Conservation (phyloP, 176 grass and related monocot species). For the Ensete glaucum region DNA sequence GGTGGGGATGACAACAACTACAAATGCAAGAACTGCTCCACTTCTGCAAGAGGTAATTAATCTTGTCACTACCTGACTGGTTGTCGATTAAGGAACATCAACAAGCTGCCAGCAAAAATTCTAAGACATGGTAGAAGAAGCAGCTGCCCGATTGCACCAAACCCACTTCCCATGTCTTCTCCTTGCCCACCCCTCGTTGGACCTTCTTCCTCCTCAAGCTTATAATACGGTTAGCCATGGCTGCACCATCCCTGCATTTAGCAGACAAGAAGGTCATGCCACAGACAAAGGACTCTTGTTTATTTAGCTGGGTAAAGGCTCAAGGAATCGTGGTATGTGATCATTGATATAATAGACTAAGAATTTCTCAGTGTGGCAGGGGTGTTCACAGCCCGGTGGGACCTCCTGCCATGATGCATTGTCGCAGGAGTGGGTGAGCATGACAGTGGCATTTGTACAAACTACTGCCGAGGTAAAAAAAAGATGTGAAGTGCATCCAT, state of each 20-base stretch:
- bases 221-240: not conserved
- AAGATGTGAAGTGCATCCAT: too few species aligned
- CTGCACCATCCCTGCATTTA: not conserved
- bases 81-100: not conserved
- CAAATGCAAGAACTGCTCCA: too few species aligned
- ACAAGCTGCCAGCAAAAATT: not conserved
- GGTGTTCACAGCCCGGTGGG: not conserved
- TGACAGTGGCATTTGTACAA: not conserved
- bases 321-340: too few species aligned
- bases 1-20: too few species aligned
- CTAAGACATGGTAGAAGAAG: too few species aligned
- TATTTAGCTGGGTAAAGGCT: too few species aligned
- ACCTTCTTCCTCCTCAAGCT: not conserved
- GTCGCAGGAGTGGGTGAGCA: not conserved
- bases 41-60: too few species aligned
- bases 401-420: not conserved
- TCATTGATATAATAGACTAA: too few species aligned
- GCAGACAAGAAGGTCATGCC: not conserved
- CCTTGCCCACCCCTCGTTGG: not conserved
- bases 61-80: not conserved
- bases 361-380: too few species aligned
- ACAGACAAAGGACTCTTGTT: too few species aligned
- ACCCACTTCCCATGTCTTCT: not conserved
- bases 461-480: too few species aligned
- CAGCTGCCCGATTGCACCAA: not conserved